Percentiles rank a stretch among this genome's conserved stretches.
Evolutionary conservation across 2,329 filamentous ascomycete genomes (phyloP).

Genomic region (Cytospora schulzeri): DNA sequence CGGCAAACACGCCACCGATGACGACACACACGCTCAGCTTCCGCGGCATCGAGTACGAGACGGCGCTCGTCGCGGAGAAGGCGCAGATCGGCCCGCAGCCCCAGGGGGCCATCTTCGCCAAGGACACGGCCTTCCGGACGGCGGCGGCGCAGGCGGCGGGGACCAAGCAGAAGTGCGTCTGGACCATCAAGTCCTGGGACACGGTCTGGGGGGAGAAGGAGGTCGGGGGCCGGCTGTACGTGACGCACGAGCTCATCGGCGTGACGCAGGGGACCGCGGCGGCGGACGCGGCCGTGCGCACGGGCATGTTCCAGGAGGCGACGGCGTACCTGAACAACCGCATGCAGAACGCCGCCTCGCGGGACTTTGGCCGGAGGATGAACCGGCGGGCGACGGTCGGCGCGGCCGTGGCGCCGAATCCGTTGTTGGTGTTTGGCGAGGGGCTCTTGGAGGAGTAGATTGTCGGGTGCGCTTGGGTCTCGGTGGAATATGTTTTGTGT

Average conservation of each 20-base stretch:
- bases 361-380: slow-evolving; percentile 45
- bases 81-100: slow-evolving; percentile 23
- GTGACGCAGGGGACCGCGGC: slow-evolving; percentile 23
- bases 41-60: slow-evolving; percentile 25
- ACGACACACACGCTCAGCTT: slow-evolving; percentile 18
- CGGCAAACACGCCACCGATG: slow-evolving; percentile 10
- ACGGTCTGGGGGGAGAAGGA: slow-evolving; percentile 42
- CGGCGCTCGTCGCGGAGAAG: slow-evolving; percentile 20
- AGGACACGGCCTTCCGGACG: slow-evolving; percentile 27
- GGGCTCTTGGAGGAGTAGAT: slow-evolving; percentile 33
- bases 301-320: slow-evolving; percentile 46
- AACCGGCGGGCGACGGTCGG: slow-evolving; percentile 49
- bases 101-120: slow-evolving; percentile 24
- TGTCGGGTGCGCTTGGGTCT: not conserved
- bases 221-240: slow-evolving; percentile 60
- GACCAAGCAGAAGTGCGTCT: slow-evolving; percentile 26
- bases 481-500: not conserved
- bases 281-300: slow-evolving; percentile 36
- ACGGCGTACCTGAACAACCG: slow-evolving; percentile 57
- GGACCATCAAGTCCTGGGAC: slow-evolving; percentile 27
- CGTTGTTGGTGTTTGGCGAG: slow-evolving; percentile 35
- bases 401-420: slow-evolving; percentile 40
- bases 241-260: slow-evolving; percentile 51
- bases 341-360: slow-evolving; percentile 44
- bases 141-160: slow-evolving; percentile 24